Evolutionary conservation across 352 stramenopile species (phyloP), one percentile per base, ranked within the genome.

Genomic region (Halophytophthora batemanensis): DNA sequence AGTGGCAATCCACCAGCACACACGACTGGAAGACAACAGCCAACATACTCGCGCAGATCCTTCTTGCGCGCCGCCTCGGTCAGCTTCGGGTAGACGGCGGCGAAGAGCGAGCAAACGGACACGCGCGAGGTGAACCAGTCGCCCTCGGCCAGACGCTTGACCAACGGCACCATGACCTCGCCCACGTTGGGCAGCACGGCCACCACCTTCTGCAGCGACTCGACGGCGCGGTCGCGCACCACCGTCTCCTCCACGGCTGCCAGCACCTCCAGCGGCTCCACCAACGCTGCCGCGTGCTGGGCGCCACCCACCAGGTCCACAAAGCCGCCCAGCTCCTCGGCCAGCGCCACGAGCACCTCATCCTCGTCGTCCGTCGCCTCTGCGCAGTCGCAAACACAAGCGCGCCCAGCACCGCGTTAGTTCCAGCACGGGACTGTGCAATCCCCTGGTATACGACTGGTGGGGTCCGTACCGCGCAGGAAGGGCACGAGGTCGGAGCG

Each of bases 191-290:
- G 78, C 36, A 90, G 36, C 23, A 89, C 79, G 21, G 61, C 71
- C 45, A 77, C 68, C 31, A 90, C 73, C 56, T 90, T 93, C 35
- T 88, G 74, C 53, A 93, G 59, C 11, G 82, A 86, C 42, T 79
- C 75, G 15, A 93, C 77, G 19, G 82, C 77, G 40, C 72, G 74
- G 49, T 97, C 87, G 11, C 93, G 77, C 21, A 98, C 93, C 14
- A 98, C 93, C 2, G 91, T 98, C 62, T 98, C 93, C 69, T 98
- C 93, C 6, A 97, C 83, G 40, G 70, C 77, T 3, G 86, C 88
- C 8, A 98, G 77, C 31, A 92, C 77, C 66, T 98, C 93, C 36
- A 98, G 90, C 7, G 87, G 87, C 31, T 97, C 69, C 6, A 98
- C 64, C 2, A 96, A 72, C 17, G 89, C 48, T 10, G 76, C 67